Conservation (phyloP, 2,329 filamentous ascomycete genomes). For the Exophiala bonariae region DNA sequence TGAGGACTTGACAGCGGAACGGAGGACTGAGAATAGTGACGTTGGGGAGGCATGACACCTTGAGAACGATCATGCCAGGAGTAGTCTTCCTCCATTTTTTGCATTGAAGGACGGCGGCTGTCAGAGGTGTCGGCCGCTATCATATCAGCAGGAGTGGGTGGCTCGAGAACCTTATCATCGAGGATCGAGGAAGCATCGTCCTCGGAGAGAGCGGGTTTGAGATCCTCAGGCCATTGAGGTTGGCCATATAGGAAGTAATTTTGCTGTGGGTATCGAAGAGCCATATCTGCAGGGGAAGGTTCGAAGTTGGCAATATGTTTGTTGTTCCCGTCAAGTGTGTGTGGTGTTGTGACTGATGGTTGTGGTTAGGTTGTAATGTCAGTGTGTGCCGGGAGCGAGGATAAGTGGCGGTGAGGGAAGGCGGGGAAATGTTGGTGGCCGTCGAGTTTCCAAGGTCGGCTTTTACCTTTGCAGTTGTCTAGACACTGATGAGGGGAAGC, state of each 20-base stretch:
- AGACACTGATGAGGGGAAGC: constrained; percentile 1
- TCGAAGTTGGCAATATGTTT: constrained; percentile 1
- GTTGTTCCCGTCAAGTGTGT: background rate
- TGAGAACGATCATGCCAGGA: constrained; percentile 51
- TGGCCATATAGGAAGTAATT: constrained; percentile 44
- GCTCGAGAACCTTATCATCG: constrained; percentile 53
- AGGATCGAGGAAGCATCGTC: constrained; percentile 55
- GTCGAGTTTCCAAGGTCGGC: constrained; percentile 12
- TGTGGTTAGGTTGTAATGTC: too few relatives aligned
- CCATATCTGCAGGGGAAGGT: constrained; percentile 18
- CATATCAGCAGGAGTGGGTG: constrained; percentile 47
- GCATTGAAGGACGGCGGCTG: constrained; percentile 46
- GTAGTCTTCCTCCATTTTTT: constrained; percentile 52
- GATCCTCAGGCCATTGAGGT: constrained; percentile 42
- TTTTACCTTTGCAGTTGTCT: constrained; percentile 3
- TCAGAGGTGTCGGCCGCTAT: constrained; percentile 41
- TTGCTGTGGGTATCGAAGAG: constrained; percentile 44
- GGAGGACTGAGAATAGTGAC: constrained; percentile 41
- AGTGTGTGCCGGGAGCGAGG: background rate
- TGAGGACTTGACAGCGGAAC: constrained; percentile 52
- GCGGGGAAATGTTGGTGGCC: constrained; percentile 15
- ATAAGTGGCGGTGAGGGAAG: constrained; percentile 18
- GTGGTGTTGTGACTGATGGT: background rate
- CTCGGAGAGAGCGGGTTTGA: constrained; percentile 42
- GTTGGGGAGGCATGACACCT: constrained; percentile 43